These are phyloP conservation scores for Cladosporium sp. DNA, from an alignment of 2,329 filamentous ascomycete species.

Conservation along the genomic window DNA sequence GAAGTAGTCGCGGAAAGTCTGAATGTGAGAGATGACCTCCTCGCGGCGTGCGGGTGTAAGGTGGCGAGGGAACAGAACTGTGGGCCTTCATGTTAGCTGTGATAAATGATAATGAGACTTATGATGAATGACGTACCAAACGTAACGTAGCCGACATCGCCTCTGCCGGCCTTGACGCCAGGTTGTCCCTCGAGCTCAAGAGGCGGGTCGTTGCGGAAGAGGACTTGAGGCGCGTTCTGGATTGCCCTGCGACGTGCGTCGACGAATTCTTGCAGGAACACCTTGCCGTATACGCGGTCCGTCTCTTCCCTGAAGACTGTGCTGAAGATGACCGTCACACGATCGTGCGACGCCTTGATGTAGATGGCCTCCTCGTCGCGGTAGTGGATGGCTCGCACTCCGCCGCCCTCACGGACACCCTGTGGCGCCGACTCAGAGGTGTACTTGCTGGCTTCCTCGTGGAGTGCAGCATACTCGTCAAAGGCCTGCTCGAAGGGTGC, in stretches of 20 bases:
- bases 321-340: slow-evolving; percentile 98
- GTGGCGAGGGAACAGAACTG: slow-evolving; percentile 94
- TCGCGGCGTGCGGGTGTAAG: slow-evolving; percentile 76
- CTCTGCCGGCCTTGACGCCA: slow-evolving; percentile 75
- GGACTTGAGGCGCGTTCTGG: slow-evolving; percentile 95
- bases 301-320: slow-evolving; percentile 98
- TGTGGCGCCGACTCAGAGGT: slow-evolving; percentile 92
- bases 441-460: slow-evolving; percentile 87
- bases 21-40: slow-evolving; percentile 97
- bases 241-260: slow-evolving; percentile 92
- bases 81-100: not conserved
- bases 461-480: slow-evolving; percentile 81
- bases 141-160: slow-evolving; percentile 94
- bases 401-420: slow-evolving; percentile 82
- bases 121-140: slow-evolving; percentile 66
- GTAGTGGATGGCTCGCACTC: slow-evolving; percentile 96
- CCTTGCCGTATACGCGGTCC: slow-evolving; percentile 94
- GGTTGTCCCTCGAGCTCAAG: slow-evolving; percentile 85
- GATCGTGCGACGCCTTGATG: slow-evolving; percentile 94
- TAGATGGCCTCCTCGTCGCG: slow-evolving; percentile 98
- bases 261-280: slow-evolving; percentile 98
- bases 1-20: slow-evolving; percentile 99
- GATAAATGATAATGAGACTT: not conserved
- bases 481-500: slow-evolving; percentile 98
- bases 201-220: slow-evolving; percentile 92